phyloP scores from a whole-genome alignment of 2,329 filamentous ascomycete species.

The Colletotrichum costaricense region DNA sequence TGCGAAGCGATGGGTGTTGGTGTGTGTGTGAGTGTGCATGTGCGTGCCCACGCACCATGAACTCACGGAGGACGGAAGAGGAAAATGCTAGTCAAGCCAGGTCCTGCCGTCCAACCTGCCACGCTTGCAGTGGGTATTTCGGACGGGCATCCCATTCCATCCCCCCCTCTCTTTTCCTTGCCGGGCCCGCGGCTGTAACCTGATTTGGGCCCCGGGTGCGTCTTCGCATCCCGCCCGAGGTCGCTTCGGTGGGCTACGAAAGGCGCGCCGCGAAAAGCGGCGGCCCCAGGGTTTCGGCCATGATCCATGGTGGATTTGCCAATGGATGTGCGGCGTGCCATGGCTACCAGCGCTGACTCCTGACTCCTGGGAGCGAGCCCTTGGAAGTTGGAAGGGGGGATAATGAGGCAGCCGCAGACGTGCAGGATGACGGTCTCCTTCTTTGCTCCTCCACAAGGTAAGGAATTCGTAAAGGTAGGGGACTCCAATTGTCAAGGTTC shows the following conservation, averaged over 20 bases:
- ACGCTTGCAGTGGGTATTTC: slow-evolving; percentile 25
- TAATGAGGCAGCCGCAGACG: slow-evolving; percentile 3
- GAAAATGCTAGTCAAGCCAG: slow-evolving; percentile 10
- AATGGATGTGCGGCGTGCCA: neutral
- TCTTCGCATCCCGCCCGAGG: slow-evolving; percentile 26
- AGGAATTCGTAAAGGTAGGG: neutral
- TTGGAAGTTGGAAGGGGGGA: neutral
- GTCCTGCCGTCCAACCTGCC: slow-evolving; percentile 23
- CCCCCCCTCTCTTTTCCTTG: slow-evolving; percentile 2
- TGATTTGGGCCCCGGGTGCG: slow-evolving; percentile 24
- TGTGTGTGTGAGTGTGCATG: neutral
- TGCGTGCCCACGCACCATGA: neutral
- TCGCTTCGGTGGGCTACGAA: neutral
- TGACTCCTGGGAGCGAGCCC: too few species aligned
- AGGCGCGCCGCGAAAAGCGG: neutral
- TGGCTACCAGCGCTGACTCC: neutral
- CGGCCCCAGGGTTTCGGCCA: neutral
- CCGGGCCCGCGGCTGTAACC: slow-evolving; percentile 28
- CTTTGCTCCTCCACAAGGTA: neutral
- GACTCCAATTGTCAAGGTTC: neutral
- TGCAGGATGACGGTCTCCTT: neutral
- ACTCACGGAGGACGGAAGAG: neutral
- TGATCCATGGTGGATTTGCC: neutral
- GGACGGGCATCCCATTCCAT: slow-evolving; percentile 12
- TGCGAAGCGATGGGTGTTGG: neutral